Percentiles rank a stretch among this genome's conserved stretches.
Evolutionary conservation across 305 asterid genomes (phyloP).

Genomic region (Fraxinus ornus): DNA sequence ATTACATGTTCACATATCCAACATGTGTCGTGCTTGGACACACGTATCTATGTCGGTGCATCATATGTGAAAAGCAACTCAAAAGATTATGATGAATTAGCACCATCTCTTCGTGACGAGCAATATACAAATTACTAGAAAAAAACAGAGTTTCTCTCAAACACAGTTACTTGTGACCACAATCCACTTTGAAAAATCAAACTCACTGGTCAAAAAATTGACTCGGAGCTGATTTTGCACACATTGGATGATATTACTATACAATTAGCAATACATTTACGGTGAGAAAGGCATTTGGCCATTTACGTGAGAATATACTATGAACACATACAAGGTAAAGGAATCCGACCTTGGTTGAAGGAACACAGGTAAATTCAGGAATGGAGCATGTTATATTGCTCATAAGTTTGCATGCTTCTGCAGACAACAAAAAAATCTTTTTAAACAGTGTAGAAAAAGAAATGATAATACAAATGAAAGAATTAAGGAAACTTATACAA

Average conservation of each 20-base stretch:
- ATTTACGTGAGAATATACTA: not conserved
- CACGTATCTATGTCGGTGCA: no score
- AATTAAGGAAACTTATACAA: not conserved
- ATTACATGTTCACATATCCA: no score
- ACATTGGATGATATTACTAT: not conserved
- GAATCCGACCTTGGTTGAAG: conserved; percentile 74
- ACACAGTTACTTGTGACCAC: not conserved
- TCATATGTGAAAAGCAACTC: not conserved
- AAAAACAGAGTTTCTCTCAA: not conserved
- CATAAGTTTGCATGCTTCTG: conserved; percentile 87
- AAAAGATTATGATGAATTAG: not conserved
- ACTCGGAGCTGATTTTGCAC: not conserved
- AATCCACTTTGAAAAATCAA: conserved; percentile 3
- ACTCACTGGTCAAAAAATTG: not conserved
- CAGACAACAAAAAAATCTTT: no score
- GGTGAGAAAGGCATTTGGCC: not conserved
- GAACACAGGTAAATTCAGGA: conserved; percentile 92
- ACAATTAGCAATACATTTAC: not conserved
- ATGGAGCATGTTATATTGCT: conserved; percentile 75
- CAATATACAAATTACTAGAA: not conserved
- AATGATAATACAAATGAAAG: no score
- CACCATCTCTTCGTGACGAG: not conserved
- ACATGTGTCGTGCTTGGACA: no score
- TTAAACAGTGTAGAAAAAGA: no score
- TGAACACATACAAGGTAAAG: conserved; percentile 1